Percentiles rank a stretch among this genome's conserved stretches.
Conservation (phyloP, 164 flowering plant genomes). For the Taxillus chinensis region DNA sequence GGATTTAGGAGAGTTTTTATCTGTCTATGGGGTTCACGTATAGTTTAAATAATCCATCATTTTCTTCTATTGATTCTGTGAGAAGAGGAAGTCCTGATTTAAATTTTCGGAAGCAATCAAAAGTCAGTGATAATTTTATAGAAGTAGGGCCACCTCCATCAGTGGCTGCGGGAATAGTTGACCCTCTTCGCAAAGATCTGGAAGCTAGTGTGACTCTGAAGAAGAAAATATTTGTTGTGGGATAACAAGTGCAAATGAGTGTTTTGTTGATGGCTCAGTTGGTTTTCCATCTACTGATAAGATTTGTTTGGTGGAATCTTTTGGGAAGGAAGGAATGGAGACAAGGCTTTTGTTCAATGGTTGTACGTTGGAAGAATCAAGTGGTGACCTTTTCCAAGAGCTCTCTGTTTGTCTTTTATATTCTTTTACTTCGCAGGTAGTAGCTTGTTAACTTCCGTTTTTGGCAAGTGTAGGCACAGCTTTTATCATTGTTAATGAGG, state of each 20-base stretch:
- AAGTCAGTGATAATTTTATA: slow-evolving; percentile 1
- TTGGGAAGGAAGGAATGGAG: slow-evolving; percentile 3
- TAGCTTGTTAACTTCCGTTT: slow-evolving; percentile 4
- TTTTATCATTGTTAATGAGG: neutral
- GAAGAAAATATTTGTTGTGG: slow-evolving; percentile 1
- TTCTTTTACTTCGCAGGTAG: neutral
- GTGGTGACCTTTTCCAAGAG: slow-evolving; percentile 12
- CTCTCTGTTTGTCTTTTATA: neutral
- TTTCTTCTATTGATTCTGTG: slow-evolving; percentile 3
- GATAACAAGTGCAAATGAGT: neutral
- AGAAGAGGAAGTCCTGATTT: slow-evolving; percentile 4
- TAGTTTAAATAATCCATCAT: slow-evolving; percentile 1
- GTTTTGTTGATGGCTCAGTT: slow-evolving; percentile 5
- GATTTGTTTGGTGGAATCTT: neutral
- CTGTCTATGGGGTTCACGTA: neutral
- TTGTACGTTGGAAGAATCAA: slow-evolving; percentile 8
- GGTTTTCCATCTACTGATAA: neutral
- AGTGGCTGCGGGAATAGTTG: neutral
- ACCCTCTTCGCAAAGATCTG: neutral
- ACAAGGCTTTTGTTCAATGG: neutral
- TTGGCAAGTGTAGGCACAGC: slow-evolving; percentile 7
- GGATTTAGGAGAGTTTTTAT: slow-evolving; percentile 3
- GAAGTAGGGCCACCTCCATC: neutral
- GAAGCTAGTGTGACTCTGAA: slow-evolving; percentile 5
- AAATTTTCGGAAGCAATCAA: slow-evolving; percentile 7